A percentile compares a stretch with the other conserved stretches of the same genome.
Evolutionary conservation across 768 basidiomycete genomes (phyloP).

Genomic region (Kondoa subrosea): DNA sequence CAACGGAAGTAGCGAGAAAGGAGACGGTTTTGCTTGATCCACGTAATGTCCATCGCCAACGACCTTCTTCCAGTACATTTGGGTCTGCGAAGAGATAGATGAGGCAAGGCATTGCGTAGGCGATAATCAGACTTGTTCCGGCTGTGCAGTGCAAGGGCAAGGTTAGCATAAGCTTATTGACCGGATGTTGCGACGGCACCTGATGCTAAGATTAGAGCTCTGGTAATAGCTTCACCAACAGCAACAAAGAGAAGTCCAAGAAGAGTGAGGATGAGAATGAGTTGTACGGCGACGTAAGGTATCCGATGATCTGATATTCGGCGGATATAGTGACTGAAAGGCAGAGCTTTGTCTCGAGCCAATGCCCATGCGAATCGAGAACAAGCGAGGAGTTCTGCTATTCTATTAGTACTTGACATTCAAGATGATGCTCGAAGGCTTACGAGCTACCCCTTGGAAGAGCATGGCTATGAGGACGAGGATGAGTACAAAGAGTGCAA

Average conservation of each 20-base stretch:
- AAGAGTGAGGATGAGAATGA: slow-evolving; percentile 28
- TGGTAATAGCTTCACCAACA: slow-evolving; percentile 28
- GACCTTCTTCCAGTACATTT: slow-evolving; percentile 22
- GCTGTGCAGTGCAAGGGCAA: background rate
- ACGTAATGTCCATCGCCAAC: slow-evolving; percentile 33
- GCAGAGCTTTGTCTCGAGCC: slow-evolving; percentile 34
- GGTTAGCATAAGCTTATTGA: slow-evolving; percentile 28
- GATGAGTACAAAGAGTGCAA: slow-evolving; percentile 28
- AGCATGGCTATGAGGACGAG: slow-evolving; percentile 27
- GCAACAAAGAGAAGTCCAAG: slow-evolving; percentile 30
- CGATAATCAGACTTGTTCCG: background rate
- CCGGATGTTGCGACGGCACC: slow-evolving; percentile 30
- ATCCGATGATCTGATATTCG: slow-evolving; percentile 28
- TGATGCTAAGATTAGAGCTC: slow-evolving; percentile 32
- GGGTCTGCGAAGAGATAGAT: slow-evolving; percentile 16
- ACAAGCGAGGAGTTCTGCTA: slow-evolving; percentile 31
- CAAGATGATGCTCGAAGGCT: background rate
- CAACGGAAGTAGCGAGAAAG: slow-evolving; percentile 24
- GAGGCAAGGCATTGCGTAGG: background rate
- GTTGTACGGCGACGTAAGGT: slow-evolving; percentile 33
- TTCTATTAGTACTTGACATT: background rate
- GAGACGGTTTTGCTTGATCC: slow-evolving; percentile 29
- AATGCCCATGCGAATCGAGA: slow-evolving; percentile 36
- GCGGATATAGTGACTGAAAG: slow-evolving; percentile 31
- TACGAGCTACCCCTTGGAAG: slow-evolving; percentile 31